phyloP scores from a whole-genome alignment of 2,329 filamentous ascomycete genomes.

The Aureobasidium sp. region DNA sequence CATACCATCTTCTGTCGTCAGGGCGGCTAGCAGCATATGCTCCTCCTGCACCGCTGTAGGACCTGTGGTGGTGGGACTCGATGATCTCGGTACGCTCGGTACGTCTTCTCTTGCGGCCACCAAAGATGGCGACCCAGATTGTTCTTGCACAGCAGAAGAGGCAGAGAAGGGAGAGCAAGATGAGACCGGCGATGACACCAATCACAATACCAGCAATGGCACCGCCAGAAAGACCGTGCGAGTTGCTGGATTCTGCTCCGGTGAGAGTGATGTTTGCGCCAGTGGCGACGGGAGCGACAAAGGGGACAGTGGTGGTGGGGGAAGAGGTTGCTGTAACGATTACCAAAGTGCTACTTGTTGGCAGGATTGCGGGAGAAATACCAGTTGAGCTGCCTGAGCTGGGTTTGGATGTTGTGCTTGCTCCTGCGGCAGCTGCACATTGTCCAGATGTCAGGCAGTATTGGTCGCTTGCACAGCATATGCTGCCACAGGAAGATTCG shows the following conservation, averaged over 20 bases:
- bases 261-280: conserved; percentile 37
- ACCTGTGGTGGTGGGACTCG: conserved; percentile 49
- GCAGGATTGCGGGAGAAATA: conserved; percentile 33
- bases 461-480: conserved; percentile 63
- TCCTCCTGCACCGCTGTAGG: conserved; percentile 48
- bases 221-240: conserved; percentile 51
- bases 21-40: conserved; percentile 19
- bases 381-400: conserved; percentile 31
- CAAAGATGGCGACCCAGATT: conserved; percentile 50
- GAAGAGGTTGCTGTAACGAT: conserved; percentile 39
- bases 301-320: conserved; percentile 40
- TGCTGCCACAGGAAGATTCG: conserved; percentile 55
- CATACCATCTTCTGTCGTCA: conserved; percentile 39
- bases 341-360: conserved; percentile 47
- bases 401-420: conserved; percentile 22
- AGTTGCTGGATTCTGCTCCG: conserved; percentile 20
- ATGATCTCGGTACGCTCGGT: conserved; percentile 51
- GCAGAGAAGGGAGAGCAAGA: conserved; percentile 60
- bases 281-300: conserved; percentile 45
- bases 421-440: conserved; percentile 46
- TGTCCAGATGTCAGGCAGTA: conserved; percentile 54
- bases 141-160: conserved; percentile 59
- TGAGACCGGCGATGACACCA: conserved; percentile 58
- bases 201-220: conserved; percentile 78
- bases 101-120: conserved; percentile 35